Percentiles rank a stretch among this genome's conserved stretches.
Evolutionary conservation across 2,329 filamentous ascomycete species (phyloP).

Genomic region (Cordyceps tenuipes): DNA sequence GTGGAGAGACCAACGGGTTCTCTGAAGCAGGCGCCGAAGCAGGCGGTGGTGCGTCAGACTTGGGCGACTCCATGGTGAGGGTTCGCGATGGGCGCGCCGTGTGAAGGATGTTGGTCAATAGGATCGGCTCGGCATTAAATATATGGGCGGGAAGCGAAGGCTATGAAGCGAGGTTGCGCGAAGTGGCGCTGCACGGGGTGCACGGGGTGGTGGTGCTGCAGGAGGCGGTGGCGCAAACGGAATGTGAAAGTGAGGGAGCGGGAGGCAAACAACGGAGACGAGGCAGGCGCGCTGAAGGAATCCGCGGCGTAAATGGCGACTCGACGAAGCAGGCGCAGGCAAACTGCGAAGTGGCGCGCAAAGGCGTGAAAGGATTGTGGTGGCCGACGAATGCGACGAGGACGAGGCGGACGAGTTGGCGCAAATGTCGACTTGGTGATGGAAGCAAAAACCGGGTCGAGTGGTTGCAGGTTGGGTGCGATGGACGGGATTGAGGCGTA

Average conservation of each 20-base stretch:
- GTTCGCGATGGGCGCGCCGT: slow-evolving; percentile 34
- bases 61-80: slow-evolving; percentile 46
- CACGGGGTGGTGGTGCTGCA: neutral
- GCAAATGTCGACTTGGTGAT: neutral
- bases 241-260: slow-evolving; percentile 1
- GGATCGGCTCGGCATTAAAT: slow-evolving; percentile 30
- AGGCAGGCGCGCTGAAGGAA: neutral
- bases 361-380: neutral
- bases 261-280: neutral
- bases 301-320: neutral
- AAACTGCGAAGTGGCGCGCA: neutral
- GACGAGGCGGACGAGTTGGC: neutral
- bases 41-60: slow-evolving; percentile 30
- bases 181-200: neutral
- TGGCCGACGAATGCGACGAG: neutral
- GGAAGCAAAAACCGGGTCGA: neutral
- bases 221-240: slow-evolving; percentile 9
- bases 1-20: slow-evolving; percentile 24
- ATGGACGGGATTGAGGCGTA: slow-evolving; percentile 11
- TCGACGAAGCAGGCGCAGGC: neutral
- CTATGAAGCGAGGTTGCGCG: neutral
- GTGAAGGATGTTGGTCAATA: slow-evolving; percentile 20
- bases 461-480: neutral
- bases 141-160: neutral
- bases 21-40: slow-evolving; percentile 23